These are phyloP conservation scores for Xylaria sp. DNA, from an alignment of 2,329 filamentous ascomycete genomes.

Conservation along the genomic window DNA sequence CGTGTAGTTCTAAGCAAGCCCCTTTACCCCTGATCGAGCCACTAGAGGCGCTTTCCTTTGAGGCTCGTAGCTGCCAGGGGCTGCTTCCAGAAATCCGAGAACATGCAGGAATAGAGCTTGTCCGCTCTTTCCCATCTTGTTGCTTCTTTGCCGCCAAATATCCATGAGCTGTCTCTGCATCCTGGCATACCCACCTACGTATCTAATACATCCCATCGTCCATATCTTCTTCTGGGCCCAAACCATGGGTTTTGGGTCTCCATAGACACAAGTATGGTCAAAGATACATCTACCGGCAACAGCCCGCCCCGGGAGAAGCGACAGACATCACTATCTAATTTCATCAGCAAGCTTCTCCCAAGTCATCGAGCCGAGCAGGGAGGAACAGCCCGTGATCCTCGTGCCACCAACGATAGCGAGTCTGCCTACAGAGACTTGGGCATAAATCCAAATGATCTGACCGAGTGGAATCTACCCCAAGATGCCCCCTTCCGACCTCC, in stretches of 20 bases:
- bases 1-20: slow-evolving; percentile 8
- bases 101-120: background rate
- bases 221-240: slow-evolving; percentile 5
- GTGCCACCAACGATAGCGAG: slow-evolving; percentile 30
- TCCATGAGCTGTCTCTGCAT: slow-evolving; percentile 1
- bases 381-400: slow-evolving; percentile 49
- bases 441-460: slow-evolving; percentile 37
- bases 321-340: slow-evolving; percentile 44
- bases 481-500: slow-evolving; percentile 18
- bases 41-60: background rate
- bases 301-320: slow-evolving; percentile 25
- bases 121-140: slow-evolving; percentile 15
- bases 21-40: background rate
- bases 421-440: slow-evolving; percentile 33
- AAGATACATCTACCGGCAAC: slow-evolving; percentile 8
- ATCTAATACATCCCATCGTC: slow-evolving; percentile 11
- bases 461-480: slow-evolving; percentile 37
- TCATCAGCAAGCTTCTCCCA: slow-evolving; percentile 54
- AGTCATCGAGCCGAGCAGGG: slow-evolving; percentile 57
- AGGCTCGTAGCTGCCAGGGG: background rate
- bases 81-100: background rate
- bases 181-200: too few species aligned
- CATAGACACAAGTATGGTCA: slow-evolving; percentile 25
- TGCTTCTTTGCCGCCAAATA: slow-evolving; percentile 1
- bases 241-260: background rate